Evolutionary conservation across 129 eudicot genomes (phyloP).

Genomic region (Daucus carota): DNA sequence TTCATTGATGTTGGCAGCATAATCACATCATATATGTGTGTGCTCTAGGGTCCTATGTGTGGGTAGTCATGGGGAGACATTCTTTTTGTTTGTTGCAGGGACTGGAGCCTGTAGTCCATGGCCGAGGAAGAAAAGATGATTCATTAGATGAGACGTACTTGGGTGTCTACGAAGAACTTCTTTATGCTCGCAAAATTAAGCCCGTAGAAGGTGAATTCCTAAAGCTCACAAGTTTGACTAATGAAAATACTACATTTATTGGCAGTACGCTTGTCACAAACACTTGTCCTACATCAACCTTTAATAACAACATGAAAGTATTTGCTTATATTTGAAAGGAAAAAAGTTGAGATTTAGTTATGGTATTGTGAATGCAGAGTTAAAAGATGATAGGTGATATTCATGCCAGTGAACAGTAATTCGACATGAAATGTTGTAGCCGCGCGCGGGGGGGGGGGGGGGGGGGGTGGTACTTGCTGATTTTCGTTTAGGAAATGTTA

Average conservation of each 20-base stretch:
- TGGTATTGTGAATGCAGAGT: too few relatives aligned
- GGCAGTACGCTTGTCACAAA: not conserved
- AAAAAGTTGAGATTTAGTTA: too few relatives aligned
- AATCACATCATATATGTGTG: too few relatives aligned
- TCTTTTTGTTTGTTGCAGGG: slow-evolving; percentile 21
- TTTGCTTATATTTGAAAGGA: not conserved
- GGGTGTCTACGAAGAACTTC: slow-evolving; percentile 72
- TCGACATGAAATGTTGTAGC: too few relatives aligned
- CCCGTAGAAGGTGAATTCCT: slow-evolving; percentile 66
- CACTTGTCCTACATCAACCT: too few relatives aligned
- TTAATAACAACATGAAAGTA: too few relatives aligned
- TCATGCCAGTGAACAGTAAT: too few relatives aligned
- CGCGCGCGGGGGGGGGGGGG: too few relatives aligned
- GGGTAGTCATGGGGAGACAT: not conserved
- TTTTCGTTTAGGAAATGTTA: too few relatives aligned
- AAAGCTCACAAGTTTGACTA: not conserved
- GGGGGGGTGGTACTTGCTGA: too few relatives aligned
- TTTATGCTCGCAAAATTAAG: slow-evolving; percentile 80
- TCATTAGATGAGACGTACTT: slow-evolving; percentile 76
- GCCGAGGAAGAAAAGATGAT: slow-evolving; percentile 72
- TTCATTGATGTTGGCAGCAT: not conserved
- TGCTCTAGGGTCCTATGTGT: not conserved
- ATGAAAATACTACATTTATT: not conserved
- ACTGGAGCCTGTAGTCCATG: slow-evolving; percentile 80
- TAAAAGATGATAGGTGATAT: too few relatives aligned